Conservation (phyloP, 2,329 filamentous ascomycete species). For the Curvularia sp. region DNA sequence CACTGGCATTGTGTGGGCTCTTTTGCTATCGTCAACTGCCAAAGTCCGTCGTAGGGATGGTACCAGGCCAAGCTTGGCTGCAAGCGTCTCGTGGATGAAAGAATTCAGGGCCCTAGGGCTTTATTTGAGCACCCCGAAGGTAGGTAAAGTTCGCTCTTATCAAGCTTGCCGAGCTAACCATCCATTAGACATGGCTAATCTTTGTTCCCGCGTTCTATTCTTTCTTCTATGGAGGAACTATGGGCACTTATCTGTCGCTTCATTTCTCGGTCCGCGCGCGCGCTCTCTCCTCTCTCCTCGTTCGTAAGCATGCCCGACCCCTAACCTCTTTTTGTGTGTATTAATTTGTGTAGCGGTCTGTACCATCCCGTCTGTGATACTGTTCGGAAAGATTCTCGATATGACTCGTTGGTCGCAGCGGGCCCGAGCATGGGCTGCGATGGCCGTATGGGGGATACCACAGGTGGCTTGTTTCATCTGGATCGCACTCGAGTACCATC, state of each 20-base stretch:
- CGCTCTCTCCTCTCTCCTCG: constrained; percentile 16
- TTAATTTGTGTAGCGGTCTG: constrained; percentile 7
- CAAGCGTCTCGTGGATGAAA: constrained; percentile 8
- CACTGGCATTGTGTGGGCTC: constrained; percentile 15
- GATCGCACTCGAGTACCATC: constrained; percentile 17
- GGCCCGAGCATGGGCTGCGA: constrained; percentile 16
- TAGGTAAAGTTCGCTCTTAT: neutral
- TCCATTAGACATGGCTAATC: constrained; percentile 12
- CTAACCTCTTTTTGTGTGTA: neutral
- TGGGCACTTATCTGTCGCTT: constrained; percentile 21
- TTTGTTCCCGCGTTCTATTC: constrained; percentile 19
- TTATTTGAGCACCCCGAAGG: constrained; percentile 2
- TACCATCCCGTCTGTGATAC: constrained; percentile 15
- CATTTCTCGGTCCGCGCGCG: constrained; percentile 22
- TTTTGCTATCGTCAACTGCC: constrained; percentile 10
- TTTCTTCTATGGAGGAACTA: constrained; percentile 21
- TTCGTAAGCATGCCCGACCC: constrained; percentile 7
- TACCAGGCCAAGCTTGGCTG: constrained; percentile 7
- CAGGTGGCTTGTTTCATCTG: constrained; percentile 18
- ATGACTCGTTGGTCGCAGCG: constrained; percentile 9
- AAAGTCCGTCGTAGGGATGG: constrained; percentile 13
- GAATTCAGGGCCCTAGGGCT: constrained; percentile 11
- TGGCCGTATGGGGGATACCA: constrained; percentile 10
- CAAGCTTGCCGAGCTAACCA: neutral
- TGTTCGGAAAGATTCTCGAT: constrained; percentile 18